Conservation (phyloP, 768 basidiomycete species). For the Hericium erinaceus region DNA sequence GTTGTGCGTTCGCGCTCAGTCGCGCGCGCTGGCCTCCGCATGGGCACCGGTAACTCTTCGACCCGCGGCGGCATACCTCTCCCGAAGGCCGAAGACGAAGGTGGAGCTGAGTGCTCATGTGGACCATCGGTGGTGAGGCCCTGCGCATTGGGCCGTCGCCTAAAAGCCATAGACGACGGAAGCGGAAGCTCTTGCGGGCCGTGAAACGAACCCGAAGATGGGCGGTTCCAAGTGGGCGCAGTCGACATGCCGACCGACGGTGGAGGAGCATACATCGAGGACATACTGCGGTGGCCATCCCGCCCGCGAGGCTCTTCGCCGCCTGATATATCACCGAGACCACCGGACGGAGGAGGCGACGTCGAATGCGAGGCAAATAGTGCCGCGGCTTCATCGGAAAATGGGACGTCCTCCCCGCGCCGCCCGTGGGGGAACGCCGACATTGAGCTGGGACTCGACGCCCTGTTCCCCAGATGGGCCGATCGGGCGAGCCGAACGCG, state of each 20-base stretch:
- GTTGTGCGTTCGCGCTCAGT: neutral
- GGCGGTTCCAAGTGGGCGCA: neutral
- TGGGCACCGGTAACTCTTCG: neutral
- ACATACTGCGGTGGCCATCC: neutral
- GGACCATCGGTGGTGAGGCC: too few species aligned
- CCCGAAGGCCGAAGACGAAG: neutral
- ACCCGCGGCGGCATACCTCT: neutral
- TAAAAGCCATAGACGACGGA: neutral
- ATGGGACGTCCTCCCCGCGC: slow-evolving; percentile 9
- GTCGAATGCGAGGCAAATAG: slow-evolving; percentile 10
- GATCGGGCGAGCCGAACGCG: neutral
- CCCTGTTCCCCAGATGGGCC: neutral
- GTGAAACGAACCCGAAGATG: too few species aligned
- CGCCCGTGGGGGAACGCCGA: too few species aligned
- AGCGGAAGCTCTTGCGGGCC: neutral
- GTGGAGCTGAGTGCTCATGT: too few species aligned
- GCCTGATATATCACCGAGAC: neutral
- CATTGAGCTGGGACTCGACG: too few species aligned
- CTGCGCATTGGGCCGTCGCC: neutral
- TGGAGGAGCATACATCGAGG: neutral
- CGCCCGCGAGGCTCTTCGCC: too few species aligned
- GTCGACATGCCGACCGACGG: neutral
- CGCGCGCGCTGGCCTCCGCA: neutral
- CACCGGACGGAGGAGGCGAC: neutral
- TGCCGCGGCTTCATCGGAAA: slow-evolving; percentile 12